Evolutionary conservation across 495 filamentous ascomycete species (phyloP), one percentile per base, ranked within the genome.

Genomic region (Penicillium angulare): DNA sequence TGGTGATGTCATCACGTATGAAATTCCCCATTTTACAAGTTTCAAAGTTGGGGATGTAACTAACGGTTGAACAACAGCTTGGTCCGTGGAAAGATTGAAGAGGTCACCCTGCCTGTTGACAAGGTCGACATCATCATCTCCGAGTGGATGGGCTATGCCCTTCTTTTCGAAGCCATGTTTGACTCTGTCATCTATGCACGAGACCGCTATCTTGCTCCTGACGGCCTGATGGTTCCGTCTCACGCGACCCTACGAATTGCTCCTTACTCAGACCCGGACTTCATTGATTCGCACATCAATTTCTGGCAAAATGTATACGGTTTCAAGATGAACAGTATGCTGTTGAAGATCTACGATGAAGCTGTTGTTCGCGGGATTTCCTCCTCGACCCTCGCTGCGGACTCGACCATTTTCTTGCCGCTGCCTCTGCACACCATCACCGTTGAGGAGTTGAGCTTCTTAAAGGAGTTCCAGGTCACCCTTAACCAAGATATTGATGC

Each of bases 121-220:
- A 78, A 92, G 64, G 92, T 97, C 39, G 92, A 97, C 59, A 91
- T 97, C 66, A 96, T 97, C 57, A 84, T 97, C 48, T 95, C 90
- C 2, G 92, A 97, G 66, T 97, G 92, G 92, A 97, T 97, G 92
- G 92, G 92, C 4, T 97, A 97, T 65, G 87, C 88, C 64, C 76
- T 97, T 4, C 80, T 97, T 7, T 97, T 93, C 65, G 92, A 97
- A 77, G 86, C 84, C 57, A 97, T 97, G 92, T 80, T 97, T 53
- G 90, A 95, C 69, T 95, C 90, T 8, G 92, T 97, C 26, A 75
- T 97, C 41, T 90, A 87, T 52, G 92, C 92, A 18, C 78, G 92
- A 36, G 92, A 97, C 70, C 84, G 77, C 53, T 96, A 89, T 70
- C 84, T 97, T 17, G 81, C 67, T 20, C 82, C 85, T 7, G 80